Percentiles rank a stretch among this genome's conserved stretches.
phyloP scores from a whole-genome alignment of 2,329 filamentous ascomycete species.

The Colletotrichum noveboracense region DNA sequence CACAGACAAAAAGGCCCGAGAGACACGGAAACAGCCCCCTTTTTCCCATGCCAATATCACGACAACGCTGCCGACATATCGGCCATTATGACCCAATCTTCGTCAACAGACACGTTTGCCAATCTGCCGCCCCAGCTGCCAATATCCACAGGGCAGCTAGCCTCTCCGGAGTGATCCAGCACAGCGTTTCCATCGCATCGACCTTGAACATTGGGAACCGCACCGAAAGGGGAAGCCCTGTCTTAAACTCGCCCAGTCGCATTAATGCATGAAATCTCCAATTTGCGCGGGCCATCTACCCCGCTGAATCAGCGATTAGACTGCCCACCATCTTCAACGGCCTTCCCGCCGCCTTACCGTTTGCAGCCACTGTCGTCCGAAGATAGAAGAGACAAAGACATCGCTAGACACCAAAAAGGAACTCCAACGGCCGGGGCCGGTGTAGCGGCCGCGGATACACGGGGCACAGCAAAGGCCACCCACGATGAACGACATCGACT shows the following conservation, averaged over 20 bases:
- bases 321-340: slow-evolving; percentile 18
- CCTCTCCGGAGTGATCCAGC: background rate
- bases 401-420: background rate
- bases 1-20: slow-evolving; percentile 4
- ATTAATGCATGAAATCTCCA: slow-evolving; percentile 21
- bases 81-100: background rate
- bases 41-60: slow-evolving; percentile 9
- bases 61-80: background rate
- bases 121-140: background rate
- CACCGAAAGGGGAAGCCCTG: background rate
- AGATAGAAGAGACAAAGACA: background rate
- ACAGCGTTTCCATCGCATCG: background rate
- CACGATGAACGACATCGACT: slow-evolving; percentile 1
- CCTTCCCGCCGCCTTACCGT: slow-evolving; percentile 20
- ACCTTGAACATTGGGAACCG: background rate
- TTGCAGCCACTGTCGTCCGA: slow-evolving; percentile 11
- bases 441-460: background rate
- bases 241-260: background rate
- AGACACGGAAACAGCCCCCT: background rate
- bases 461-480: background rate
- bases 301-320: slow-evolving; percentile 22
- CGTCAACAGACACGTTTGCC: background rate
- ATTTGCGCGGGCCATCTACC: slow-evolving; percentile 19
- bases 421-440: background rate
- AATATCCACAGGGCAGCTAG: slow-evolving; percentile 16